Base-by-base conservation (phyloP, 805 yeast species). In the Candida ovalis region DNA sequence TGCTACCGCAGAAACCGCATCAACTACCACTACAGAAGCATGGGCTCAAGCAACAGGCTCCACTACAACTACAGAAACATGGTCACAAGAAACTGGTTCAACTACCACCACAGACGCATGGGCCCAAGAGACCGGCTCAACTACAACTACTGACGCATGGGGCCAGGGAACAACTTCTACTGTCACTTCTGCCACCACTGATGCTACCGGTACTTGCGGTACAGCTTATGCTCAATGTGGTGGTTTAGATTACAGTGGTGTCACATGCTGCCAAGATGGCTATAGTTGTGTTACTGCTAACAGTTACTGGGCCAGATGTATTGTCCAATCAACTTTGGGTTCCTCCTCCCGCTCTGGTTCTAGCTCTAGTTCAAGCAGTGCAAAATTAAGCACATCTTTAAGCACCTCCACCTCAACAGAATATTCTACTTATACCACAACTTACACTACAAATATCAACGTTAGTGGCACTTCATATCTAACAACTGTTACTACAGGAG, bases 201-300 rank as follows among this genome's bases (percentile, higher is more conserved):
- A 18, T 6, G 38, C 51, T 18, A 30, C 58, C 21, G 42, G 43
- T 35, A 33, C 43, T 24, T 62, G 67, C 47, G 63, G 58, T 17
- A 44, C 60, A 10, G 64, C 54, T 1, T 63, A 59, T 50, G 65
- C 49, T 13, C 68, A 63, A 47, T 63, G 68, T 50, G 68, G 68
- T 35, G 68, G 68, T 21, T 40, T 40, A 2, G 65, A 50, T 37
- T 63, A 48, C 40, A 39, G 53, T 2, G 68, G 68, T 15, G 59
- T 44, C 6, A 53, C 58, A 4, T 62, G 67, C 45, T 63, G 68
- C 40, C 61, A 58, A 43, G 41, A 28, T 4, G 62, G 60, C 12
- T 43, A 52, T 28, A 40, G 49, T 18, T 63, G 68, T 51, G 57
- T 52, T 18, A 43, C 55, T 3, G 59, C 55, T 10, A 60, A 61